phyloP scores from a whole-genome alignment of 805 yeast genomes.

The Tetrapisispora namnaoensis region DNA sequence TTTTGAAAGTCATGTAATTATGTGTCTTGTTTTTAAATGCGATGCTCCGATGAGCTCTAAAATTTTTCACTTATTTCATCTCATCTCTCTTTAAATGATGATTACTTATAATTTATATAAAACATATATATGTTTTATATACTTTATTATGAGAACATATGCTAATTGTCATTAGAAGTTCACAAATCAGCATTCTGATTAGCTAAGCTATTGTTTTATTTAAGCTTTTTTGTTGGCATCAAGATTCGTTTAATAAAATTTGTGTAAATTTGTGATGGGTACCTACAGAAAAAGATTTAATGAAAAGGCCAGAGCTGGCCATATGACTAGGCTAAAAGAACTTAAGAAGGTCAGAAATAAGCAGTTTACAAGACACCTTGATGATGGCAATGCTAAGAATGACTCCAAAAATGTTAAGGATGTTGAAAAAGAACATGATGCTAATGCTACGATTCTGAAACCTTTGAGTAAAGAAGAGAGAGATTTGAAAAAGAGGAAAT shows the following conservation, averaged over 20 bases:
- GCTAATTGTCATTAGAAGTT: background rate
- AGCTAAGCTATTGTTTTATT: no score
- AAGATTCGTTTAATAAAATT: background rate
- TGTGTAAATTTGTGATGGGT: slow-evolving; percentile 46
- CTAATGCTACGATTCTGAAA: slow-evolving; percentile 51
- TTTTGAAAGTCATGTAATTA: background rate
- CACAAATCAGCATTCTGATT: no score
- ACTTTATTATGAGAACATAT: no score
- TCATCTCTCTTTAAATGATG: slow-evolving; percentile 2
- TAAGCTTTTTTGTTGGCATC: background rate
- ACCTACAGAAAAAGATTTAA: slow-evolving; percentile 72
- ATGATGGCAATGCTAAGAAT: slow-evolving; percentile 27
- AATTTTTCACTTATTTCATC: slow-evolving; percentile 7
- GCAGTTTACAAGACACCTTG: slow-evolving; percentile 46
- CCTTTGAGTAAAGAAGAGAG: slow-evolving; percentile 60
- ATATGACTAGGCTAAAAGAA: slow-evolving; percentile 68
- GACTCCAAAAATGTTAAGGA: slow-evolving; percentile 5
- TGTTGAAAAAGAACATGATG: slow-evolving; percentile 12
- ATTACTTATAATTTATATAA: background rate
- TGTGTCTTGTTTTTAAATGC: background rate
- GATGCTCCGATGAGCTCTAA: background rate
- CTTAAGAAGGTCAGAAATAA: slow-evolving; percentile 59
- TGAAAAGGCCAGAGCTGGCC: slow-evolving; percentile 78
- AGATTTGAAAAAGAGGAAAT: slow-evolving; percentile 50
- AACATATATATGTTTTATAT: background rate